A percentile compares a stretch with the other conserved stretches of the same genome.
phyloP scores from a whole-genome alignment of 371 early-diverging fungal genomes.

The Aphelidium insulamus region DNA sequence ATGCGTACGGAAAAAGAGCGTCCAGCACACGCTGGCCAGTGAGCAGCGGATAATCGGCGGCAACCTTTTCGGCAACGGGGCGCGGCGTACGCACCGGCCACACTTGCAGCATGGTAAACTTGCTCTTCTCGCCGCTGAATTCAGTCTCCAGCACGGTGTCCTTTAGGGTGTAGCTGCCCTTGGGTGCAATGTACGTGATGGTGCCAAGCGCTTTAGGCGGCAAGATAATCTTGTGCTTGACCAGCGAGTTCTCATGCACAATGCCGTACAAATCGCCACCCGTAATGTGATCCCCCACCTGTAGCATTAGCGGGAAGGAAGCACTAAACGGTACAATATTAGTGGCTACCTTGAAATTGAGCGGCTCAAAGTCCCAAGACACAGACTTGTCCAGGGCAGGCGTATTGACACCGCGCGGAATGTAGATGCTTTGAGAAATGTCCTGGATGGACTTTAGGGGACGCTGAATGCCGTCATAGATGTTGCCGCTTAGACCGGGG shows the following conservation, averaged over 20 bases:
- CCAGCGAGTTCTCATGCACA: conserved; percentile 91
- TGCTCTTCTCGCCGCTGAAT: conserved; percentile 66
- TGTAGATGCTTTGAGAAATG: conserved; percentile 85
- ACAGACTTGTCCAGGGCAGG: conserved; percentile 82
- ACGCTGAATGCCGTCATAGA: conserved; percentile 99
- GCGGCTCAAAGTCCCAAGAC: conserved; percentile 90
- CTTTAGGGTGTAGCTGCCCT: conserved; percentile 82
- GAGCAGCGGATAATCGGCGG: conserved; percentile 89
- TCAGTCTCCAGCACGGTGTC: conserved; percentile 89
- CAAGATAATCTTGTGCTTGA: conserved; percentile 85
- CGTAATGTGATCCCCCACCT: conserved; percentile 89
- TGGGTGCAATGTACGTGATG: conserved; percentile 82
- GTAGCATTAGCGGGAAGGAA: not conserved
- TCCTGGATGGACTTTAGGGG: conserved; percentile 95
- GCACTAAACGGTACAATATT: not conserved
- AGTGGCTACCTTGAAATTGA: conserved; percentile 43
- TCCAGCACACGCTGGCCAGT: conserved; percentile 99
- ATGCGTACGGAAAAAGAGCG: conserved; percentile 84
- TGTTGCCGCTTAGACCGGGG: conserved; percentile 96
- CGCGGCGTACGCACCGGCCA: conserved; percentile 99
- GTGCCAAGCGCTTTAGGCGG: conserved; percentile 90
- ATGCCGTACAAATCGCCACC: conserved; percentile 96
- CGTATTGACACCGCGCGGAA: conserved; percentile 96
- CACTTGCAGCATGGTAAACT: conserved; percentile 87
- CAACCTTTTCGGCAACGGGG: conserved; percentile 90